Evolutionary conservation across 805 yeast species (phyloP).

Genomic region (Sungouiella thailandica): DNA sequence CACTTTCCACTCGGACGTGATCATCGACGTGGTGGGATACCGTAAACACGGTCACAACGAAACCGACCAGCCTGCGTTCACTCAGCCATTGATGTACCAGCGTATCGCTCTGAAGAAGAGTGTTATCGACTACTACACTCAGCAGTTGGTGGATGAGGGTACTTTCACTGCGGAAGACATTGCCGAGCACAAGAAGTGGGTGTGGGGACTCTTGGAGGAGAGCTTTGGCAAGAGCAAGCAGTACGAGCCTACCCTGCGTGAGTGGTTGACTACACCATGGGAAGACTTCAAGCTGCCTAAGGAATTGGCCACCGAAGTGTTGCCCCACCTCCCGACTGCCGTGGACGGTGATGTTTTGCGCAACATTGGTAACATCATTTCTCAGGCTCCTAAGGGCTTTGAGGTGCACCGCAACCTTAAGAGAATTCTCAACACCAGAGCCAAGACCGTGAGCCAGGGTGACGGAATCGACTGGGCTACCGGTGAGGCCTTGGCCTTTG

Average conservation of each 20-base stretch:
- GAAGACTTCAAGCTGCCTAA: conserved; percentile 97
- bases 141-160: conserved; percentile 77
- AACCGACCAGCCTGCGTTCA: conserved; percentile 98
- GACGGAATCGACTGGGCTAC: conserved; percentile 99
- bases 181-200: conserved; percentile 96
- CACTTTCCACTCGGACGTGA: conserved; percentile 92
- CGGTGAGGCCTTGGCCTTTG: conserved; percentile 98
- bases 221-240: conserved; percentile 85
- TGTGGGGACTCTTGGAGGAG: conserved; percentile 90
- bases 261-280: conserved; percentile 99
- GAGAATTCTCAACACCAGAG: conserved; percentile 85
- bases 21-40: conserved; percentile 96
- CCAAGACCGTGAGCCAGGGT: conserved; percentile 82
- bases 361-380: conserved; percentile 71
- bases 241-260: conserved; percentile 85
- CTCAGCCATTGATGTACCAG: conserved; percentile 97
- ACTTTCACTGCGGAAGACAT: conserved; percentile 86
- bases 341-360: conserved; percentile 67
- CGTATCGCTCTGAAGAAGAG: conserved; percentile 84
- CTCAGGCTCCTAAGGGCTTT: conserved; percentile 83
- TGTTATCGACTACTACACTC: conserved; percentile 80
- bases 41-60: conserved; percentile 99
- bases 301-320: conserved; percentile 90
- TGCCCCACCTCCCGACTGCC: conserved; percentile 95
- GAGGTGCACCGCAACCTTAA: conserved; percentile 92